Evolutionary conservation across 768 basidiomycete species (phyloP).

Genomic region (Suillus brevipes): DNA sequence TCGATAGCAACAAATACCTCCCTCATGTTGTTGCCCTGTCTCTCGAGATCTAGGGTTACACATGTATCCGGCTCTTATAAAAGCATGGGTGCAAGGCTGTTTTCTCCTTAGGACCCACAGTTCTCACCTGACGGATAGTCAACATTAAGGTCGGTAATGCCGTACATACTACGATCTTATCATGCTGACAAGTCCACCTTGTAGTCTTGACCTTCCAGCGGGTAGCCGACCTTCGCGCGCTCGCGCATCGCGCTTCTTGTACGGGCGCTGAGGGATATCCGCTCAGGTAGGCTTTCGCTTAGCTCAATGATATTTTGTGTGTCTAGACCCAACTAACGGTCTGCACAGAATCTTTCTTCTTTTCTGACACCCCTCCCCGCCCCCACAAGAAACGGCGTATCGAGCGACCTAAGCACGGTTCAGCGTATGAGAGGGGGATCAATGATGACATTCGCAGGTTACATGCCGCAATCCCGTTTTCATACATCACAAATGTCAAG

Average conservation of each 20-base stretch:
- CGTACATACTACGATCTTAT: constrained; percentile 18
- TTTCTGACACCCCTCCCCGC: constrained; percentile 59
- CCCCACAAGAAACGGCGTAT: constrained; percentile 73
- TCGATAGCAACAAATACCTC: constrained; percentile 26
- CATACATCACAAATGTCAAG: background rate
- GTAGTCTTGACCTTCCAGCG: constrained; percentile 40
- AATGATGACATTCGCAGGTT: constrained; percentile 18
- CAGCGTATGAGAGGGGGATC: constrained; percentile 58
- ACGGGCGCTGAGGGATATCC: constrained; percentile 60
- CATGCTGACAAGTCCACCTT: constrained; percentile 13
- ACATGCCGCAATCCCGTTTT: constrained; percentile 1
- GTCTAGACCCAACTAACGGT: background rate
- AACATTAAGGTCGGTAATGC: constrained; percentile 32
- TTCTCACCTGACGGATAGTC: constrained; percentile 30
- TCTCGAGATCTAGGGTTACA: constrained; percentile 24
- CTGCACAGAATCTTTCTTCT: constrained; percentile 26
- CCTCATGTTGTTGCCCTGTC: constrained; percentile 20
- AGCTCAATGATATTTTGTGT: background rate
- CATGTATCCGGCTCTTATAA: constrained; percentile 30
- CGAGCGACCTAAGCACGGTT: constrained; percentile 74
- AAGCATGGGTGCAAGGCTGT: constrained; percentile 20
- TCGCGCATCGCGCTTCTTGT: constrained; percentile 76
- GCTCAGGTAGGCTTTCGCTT: constrained; percentile 41
- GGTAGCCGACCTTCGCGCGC: constrained; percentile 50
- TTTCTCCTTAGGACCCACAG: constrained; percentile 33